These are phyloP conservation scores for Xylaria sp. DNA, from an alignment of 2,329 filamentous ascomycete genomes.

Conservation along the genomic window DNA sequence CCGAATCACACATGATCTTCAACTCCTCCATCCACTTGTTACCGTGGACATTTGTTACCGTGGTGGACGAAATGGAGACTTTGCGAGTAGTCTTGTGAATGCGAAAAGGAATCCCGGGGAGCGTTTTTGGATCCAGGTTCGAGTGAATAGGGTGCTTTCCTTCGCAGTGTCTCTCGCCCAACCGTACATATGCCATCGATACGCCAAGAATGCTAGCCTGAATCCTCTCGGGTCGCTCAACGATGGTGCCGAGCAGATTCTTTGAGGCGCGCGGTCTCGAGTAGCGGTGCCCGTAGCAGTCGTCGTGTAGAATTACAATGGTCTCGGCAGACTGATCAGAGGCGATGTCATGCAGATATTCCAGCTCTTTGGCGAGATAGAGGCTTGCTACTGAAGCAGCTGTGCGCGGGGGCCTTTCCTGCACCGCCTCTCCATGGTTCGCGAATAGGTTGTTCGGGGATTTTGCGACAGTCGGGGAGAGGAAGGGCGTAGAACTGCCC, in stretches of 20 bases:
- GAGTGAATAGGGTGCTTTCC: constrained; percentile 75
- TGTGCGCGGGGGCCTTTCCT: constrained; percentile 56
- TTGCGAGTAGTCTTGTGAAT: constrained; percentile 83
- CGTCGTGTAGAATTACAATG: constrained; percentile 88
- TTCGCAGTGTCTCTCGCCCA: constrained; percentile 81
- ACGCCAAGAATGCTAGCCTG: constrained; percentile 85
- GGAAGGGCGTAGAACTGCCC: constrained; percentile 58
- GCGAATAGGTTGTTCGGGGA: constrained; percentile 49
- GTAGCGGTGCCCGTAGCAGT: constrained; percentile 93
- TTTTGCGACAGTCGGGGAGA: constrained; percentile 55
- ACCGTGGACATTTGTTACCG: constrained; percentile 92
- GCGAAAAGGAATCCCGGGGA: constrained; percentile 77
- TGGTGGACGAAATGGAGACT: constrained; percentile 76
- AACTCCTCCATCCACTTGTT: constrained; percentile 94
- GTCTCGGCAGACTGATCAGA: constrained; percentile 65
- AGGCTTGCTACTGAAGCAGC: constrained; percentile 69
- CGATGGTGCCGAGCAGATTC: constrained; percentile 78
- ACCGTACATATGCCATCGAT: constrained; percentile 87
- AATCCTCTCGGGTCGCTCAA: constrained; percentile 92
- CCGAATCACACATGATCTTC: constrained; percentile 82
- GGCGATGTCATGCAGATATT: constrained; percentile 64
- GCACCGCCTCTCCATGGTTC: constrained; percentile 48
- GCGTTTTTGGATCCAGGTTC: constrained; percentile 61
- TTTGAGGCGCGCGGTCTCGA: constrained; percentile 83
- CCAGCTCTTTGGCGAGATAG: constrained; percentile 76